A percentile compares a stretch with the other conserved stretches of the same genome.
Conservation (phyloP, 148 eudicot genomes). For the Agrostemma githago region DNA sequence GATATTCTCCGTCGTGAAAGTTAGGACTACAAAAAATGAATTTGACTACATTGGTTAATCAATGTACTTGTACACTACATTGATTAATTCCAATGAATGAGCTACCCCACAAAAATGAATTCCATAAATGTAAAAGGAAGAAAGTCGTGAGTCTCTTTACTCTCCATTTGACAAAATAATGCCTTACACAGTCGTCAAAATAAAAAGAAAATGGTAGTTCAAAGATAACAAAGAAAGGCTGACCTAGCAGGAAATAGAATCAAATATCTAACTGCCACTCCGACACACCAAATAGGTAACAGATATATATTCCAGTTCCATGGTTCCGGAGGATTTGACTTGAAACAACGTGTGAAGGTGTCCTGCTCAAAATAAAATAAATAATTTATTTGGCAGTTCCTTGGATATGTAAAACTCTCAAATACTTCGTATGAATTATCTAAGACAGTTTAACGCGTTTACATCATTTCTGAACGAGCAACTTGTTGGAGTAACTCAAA, state of each 20-base stretch:
- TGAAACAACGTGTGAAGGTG: conserved; percentile 97
- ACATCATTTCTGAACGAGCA: too few species aligned
- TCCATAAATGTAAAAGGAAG: not conserved
- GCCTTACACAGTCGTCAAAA: not conserved
- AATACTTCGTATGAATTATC: not conserved
- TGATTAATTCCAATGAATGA: not conserved
- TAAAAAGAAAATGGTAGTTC: not conserved
- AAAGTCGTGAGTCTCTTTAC: not conserved
- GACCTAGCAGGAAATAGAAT: conserved; percentile 85
- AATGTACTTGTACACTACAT: not conserved
- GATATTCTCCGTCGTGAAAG: not conserved
- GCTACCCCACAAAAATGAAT: not conserved
- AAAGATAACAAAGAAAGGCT: conserved; percentile 9
- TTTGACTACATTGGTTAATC: too few species aligned
- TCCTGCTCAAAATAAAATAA: conserved; percentile 48
- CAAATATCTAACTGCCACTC: conserved; percentile 76
- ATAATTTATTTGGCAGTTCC: not conserved
- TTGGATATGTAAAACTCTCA: not conserved
- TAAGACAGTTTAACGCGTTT: not conserved
- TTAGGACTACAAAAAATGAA: too few species aligned
- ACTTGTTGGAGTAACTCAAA: too few species aligned
- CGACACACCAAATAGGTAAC: conserved; percentile 91
- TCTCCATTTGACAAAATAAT: not conserved
- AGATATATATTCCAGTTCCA: conserved; percentile 98
- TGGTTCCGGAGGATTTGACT: conserved; percentile 95